Evolutionary conservation across 352 stramenopile genomes (phyloP).

Genomic region (Phytophthora colocasiae): DNA sequence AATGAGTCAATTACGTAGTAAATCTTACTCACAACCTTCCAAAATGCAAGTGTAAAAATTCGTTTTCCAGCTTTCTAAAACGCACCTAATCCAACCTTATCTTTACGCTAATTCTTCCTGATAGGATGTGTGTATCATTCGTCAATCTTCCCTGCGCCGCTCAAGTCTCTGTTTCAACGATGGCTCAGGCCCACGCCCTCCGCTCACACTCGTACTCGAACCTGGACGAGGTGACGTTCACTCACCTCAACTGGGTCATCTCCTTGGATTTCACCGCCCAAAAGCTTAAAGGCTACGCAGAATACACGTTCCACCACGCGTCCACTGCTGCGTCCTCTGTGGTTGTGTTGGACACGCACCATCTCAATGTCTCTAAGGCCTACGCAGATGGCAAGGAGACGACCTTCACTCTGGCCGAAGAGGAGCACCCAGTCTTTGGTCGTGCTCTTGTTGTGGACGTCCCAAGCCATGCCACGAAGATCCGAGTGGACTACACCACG

Average conservation of each 20-base stretch:
- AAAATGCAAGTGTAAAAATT: background rate
- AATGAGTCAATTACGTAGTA: background rate
- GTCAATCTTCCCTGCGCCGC: constrained; percentile 17
- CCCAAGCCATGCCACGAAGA: constrained; percentile 48
- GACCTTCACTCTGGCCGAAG: constrained; percentile 66
- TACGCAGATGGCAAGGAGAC: constrained; percentile 55
- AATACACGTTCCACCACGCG: constrained; percentile 78
- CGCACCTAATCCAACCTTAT: background rate
- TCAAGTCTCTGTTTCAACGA: constrained; percentile 13
- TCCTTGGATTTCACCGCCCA: constrained; percentile 86
- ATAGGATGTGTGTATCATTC: constrained; percentile 16
- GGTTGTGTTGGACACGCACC: constrained; percentile 89
- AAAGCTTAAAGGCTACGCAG: constrained; percentile 79
- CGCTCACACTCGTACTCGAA: constrained; percentile 87
- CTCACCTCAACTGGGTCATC: constrained; percentile 89
- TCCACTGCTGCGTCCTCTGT: constrained; percentile 24
- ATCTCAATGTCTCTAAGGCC: constrained; percentile 73
- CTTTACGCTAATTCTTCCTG: background rate
- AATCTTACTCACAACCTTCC: background rate
- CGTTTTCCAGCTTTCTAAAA: background rate
- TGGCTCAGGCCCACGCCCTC: constrained; percentile 15
- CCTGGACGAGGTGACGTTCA: constrained; percentile 79
- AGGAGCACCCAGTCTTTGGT: constrained; percentile 70
- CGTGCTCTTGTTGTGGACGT: constrained; percentile 62
- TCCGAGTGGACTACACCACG: constrained; percentile 86